Conservation (phyloP, 73 alveolate genomes). For the Blepharisma stoltei region DNA sequence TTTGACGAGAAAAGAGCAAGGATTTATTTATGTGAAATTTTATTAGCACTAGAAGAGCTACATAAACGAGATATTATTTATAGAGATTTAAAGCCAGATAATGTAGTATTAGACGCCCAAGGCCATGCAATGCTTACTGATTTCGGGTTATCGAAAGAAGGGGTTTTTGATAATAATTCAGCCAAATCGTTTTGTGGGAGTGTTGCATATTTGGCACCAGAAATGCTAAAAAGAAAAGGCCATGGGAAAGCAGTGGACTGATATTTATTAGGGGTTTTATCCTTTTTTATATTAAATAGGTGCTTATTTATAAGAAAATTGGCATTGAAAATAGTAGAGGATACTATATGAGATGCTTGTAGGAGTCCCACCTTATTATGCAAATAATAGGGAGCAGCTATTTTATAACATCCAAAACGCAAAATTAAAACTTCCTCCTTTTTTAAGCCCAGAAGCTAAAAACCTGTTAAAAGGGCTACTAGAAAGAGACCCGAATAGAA, state of each 20-base stretch:
- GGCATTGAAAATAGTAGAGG: too few relatives aligned
- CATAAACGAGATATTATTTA: constrained; percentile 89
- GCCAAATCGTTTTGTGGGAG: constrained; percentile 94
- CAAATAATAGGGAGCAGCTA: constrained; percentile 79
- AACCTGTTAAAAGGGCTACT: constrained; percentile 50
- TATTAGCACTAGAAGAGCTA: constrained; percentile 92
- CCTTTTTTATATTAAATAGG: too few relatives aligned
- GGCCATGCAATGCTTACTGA: constrained; percentile 97
- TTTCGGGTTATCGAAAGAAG: constrained; percentile 97
- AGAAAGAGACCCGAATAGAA: constrained; percentile 78
- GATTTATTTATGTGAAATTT: constrained; percentile 84
- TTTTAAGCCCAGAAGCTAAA: constrained; percentile 70
- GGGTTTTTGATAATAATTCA: constrained; percentile 64
- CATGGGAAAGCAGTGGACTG: constrained; percentile 89
- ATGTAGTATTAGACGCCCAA: constrained; percentile 88
- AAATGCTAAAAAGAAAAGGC: constrained; percentile 81
- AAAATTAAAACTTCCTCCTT: constrained; percentile 72
- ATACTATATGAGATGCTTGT: constrained; percentile 89
- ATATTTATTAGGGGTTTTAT: constrained; percentile 93
- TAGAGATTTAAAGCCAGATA: constrained; percentile 97
- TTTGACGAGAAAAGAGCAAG: constrained; percentile 80
- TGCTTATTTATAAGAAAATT: background rate
- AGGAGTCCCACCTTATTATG: constrained; percentile 95
- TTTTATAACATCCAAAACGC: constrained; percentile 78
- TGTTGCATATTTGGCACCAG: constrained; percentile 92